These are phyloP conservation scores for Exophiala xenobiotica DNA, from an alignment of 2,329 filamentous ascomycete genomes.

Conservation along the genomic window DNA sequence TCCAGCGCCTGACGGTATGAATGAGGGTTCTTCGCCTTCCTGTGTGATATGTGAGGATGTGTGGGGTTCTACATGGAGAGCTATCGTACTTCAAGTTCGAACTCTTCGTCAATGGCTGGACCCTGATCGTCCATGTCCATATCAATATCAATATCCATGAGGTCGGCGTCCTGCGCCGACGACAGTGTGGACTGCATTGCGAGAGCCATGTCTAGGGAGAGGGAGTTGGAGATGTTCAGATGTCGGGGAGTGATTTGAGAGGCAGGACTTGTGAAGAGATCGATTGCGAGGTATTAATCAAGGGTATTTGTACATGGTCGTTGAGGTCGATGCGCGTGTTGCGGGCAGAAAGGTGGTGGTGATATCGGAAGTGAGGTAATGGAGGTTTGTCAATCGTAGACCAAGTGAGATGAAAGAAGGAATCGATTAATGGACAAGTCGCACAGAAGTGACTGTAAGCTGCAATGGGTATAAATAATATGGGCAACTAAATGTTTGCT, in stretches of 20 bases:
- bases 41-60: slow-evolving; percentile 21
- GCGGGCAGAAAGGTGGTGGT: too few species aligned
- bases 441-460: too few species aligned
- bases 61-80: neutral
- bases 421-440: neutral
- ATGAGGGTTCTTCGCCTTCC: slow-evolving; percentile 32
- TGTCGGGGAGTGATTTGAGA: neutral
- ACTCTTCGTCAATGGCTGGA: slow-evolving; percentile 26
- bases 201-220: slow-evolving; percentile 24
- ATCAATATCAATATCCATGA: slow-evolving; percentile 33
- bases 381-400: neutral
- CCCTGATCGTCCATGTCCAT: slow-evolving; percentile 30
- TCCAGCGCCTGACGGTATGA: slow-evolving; percentile 22
- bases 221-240: neutral
- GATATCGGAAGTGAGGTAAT: neutral
- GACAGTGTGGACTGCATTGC: slow-evolving; percentile 22
- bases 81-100: slow-evolving; percentile 30
- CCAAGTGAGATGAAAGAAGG: neutral
- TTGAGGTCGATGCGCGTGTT: neutral
- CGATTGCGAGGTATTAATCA: neutral
- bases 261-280: neutral
- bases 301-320: neutral
- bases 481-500: too few species aligned
- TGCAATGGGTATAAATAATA: too few species aligned
- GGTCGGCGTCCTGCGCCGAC: slow-evolving; percentile 25